Conservation (phyloP, 1,284 basidiomycete species). For the Tilletia horrida region DNA sequence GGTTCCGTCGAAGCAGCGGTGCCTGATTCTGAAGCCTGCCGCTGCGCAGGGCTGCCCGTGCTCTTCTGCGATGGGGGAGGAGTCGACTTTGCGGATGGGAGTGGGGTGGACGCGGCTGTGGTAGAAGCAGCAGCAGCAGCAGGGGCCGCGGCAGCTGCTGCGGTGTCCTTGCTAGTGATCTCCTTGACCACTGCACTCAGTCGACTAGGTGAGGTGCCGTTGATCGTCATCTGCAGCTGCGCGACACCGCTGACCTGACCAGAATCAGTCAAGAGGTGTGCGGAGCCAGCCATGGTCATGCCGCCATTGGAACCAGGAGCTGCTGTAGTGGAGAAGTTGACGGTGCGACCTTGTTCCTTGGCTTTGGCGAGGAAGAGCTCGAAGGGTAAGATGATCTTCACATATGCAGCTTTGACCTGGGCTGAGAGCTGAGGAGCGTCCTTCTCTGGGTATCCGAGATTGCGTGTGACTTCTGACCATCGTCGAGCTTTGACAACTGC, state of each 20-base stretch:
- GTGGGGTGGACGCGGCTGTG: too few species aligned
- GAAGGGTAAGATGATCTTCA: slow-evolving; percentile 85
- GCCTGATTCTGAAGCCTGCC: too few species aligned
- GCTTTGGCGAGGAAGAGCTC: slow-evolving; percentile 73
- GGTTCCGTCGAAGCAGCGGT: too few species aligned
- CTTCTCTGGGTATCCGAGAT: slow-evolving; percentile 70
- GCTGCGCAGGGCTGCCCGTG: too few species aligned
- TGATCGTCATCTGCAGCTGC: slow-evolving; percentile 4
- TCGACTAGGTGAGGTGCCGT: background rate
- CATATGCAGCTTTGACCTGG: slow-evolving; percentile 84
- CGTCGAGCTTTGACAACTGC: slow-evolving; percentile 71
- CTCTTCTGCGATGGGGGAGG: too few species aligned
- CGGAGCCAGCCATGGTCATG: slow-evolving; percentile 11
- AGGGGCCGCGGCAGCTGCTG: too few species aligned
- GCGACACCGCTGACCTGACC: background rate
- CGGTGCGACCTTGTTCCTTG: slow-evolving; percentile 34
- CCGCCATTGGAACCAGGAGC: background rate
- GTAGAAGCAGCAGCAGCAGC: too few species aligned
- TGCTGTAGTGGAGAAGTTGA: background rate
- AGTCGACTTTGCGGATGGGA: too few species aligned
- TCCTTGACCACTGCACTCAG: too few species aligned
- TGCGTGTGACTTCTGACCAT: slow-evolving; percentile 79
- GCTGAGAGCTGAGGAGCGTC: slow-evolving; percentile 69
- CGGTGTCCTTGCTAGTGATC: too few species aligned
- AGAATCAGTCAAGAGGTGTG: background rate